Base-by-base conservation (phyloP, 1,139 yeast species). In the Saccharomyces hybrid region DNA sequence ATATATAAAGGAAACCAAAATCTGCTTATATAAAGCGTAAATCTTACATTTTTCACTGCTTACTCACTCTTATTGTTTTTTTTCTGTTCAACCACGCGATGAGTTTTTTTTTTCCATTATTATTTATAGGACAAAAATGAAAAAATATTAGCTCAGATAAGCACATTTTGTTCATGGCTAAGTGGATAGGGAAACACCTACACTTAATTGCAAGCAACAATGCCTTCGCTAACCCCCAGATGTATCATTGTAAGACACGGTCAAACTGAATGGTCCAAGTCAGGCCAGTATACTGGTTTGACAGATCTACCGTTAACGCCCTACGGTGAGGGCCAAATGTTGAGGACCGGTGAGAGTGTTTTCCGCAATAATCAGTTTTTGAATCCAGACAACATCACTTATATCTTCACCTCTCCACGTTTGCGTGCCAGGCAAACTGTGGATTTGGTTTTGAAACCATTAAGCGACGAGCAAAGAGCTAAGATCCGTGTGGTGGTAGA, bases 181-280 rank as follows among this genome's bases (percentile, higher is more conserved):
- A 16, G 25, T 38, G 23, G 25, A 16, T 38, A 38, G 13, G 13
- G n/a, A 30, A 30, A 14, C 11, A 8, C 44, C 6, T 20, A 38
- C 13, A 38, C 44, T 9, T 13, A 11, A 9, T 9, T 8, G 23
- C 25, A 20, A 38, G 23, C 73, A 71, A 58, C 77, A 79, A 52
- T 73, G 62, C 51, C 51, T 25, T 53, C 56, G 28, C 64, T 66
- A 42, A 78, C 88, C 25, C 96, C 96, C 20, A 78, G 96, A 72
- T 83, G 88, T 47, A 81, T 88, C 38, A 82, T 88, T 63, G 82
- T 88, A 52, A 91, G 97, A 62, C 73, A 66, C 53, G 78, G 95
- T 41, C 97, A 91, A 73, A 91, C 98, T 2, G 96, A 83, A 71
- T 91, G 98, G 98, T 90, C 97, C 41, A 83, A 86, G 66, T 79